Evolutionary conservation across 1,284 basidiomycete genomes (phyloP), one percentile per base, ranked within the genome.

Genomic region (Cryptococcus sp.): DNA sequence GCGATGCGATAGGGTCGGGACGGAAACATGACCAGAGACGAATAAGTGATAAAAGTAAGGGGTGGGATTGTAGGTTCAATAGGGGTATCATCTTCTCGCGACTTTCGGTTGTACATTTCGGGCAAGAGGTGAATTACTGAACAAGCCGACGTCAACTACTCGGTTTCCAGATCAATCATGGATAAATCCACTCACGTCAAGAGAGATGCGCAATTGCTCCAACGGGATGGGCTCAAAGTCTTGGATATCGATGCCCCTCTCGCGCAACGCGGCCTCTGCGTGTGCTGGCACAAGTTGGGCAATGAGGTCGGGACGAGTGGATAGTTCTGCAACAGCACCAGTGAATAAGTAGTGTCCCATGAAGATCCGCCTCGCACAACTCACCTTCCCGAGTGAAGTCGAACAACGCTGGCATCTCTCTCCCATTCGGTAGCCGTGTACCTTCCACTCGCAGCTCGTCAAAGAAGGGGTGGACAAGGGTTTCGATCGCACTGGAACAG

Each of bases 401-500:
- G 81, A 99, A 99, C 64, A 99, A 82, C 54, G 85, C 85, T 2
- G 95, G 95, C 81, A 97, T 90, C 50, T 94, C 91, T 79, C 93
- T 93, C 64, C 95, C 95, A 73, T 95, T 97, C 15, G 94, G 93
- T 89, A 99, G 91, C 78, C 88, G 87, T 45, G 90, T 88, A 1
- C 92, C 93, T 73, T 93, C 90, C 50, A 84, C 84, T 66, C 92
- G 87, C 70, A 99, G 80, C 80, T 99, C 95, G 77, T 99, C 93
- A 77, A 99, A 99, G 87, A 99, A 95, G 20, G 92, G 89, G 77
- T 98, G 93, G 55, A 90, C 86, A 86, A 94, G 90, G 7, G 93
- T 93, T 80, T 98, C 91, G 67, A 95, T 85, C 5, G 95, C 91
- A 48, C 71, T 76, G 59, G 27, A 57, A 25, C 47, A 49, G 22